Evolutionary conservation across 108 stramenopile species (phyloP).

Genomic region (Conticribra weissflogii): DNA sequence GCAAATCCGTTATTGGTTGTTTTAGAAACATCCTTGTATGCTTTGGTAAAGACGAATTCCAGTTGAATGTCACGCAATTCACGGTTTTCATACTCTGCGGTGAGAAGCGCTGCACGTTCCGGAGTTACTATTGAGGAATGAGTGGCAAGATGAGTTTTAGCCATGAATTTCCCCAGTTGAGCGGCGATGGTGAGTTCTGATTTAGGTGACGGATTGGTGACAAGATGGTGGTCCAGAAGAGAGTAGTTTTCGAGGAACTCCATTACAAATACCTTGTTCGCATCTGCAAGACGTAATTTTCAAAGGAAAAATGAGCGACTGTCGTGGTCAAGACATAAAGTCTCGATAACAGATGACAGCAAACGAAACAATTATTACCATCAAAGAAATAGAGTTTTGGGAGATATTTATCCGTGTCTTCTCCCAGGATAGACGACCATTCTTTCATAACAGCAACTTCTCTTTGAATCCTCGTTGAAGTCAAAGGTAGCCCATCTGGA

Average conservation of each 20-base stretch:
- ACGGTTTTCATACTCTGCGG: conserved; percentile 71
- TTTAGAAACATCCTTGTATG: conserved; percentile 73
- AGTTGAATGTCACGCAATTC: conserved; percentile 79
- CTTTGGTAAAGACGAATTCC: conserved; percentile 85
- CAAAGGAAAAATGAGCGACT: no score
- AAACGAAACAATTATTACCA: neutral
- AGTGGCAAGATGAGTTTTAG: conserved; percentile 70
- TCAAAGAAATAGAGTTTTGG: conserved; percentile 80
- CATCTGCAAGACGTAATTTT: no score
- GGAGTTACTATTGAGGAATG: conserved; percentile 57
- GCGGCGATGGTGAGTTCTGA: conserved; percentile 47
- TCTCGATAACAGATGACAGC: no score
- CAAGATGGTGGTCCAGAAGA: conserved; percentile 77
- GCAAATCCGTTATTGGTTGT: conserved; percentile 62
- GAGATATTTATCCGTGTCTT: conserved; percentile 53
- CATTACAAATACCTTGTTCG: conserved; percentile 81
- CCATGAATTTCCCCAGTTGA: conserved; percentile 79
- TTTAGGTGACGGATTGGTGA: conserved; percentile 39
- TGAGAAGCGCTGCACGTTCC: conserved; percentile 54
- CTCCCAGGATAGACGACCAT: conserved; percentile 62
- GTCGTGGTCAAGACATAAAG: no score
- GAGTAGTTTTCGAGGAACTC: conserved; percentile 75
- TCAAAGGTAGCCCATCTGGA: conserved; percentile 75
- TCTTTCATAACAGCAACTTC: conserved; percentile 70
- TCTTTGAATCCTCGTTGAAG: conserved; percentile 67